A percentile compares a stretch with the other conserved stretches of the same genome.
phyloP scores from a whole-genome alignment of 1,284 basidiomycete species.

The Termitomyces sp. region DNA sequence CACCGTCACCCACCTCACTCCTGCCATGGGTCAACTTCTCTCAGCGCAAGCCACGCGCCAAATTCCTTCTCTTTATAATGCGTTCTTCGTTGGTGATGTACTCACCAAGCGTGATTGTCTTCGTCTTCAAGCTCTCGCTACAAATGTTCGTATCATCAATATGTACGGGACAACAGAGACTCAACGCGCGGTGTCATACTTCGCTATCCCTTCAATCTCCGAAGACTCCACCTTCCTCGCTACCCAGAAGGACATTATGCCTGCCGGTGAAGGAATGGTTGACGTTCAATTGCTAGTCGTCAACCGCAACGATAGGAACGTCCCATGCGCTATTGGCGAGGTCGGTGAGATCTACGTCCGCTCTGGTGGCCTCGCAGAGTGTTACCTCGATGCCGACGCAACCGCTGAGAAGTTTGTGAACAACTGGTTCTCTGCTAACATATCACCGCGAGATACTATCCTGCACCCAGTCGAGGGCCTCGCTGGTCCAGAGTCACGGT shows the following conservation, averaged over 20 bases:
- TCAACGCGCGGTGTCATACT: conserved; percentile 98
- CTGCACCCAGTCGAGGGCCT: conserved; percentile 50
- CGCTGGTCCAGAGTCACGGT: conserved; percentile 64
- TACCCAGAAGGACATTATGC: conserved; percentile 97
- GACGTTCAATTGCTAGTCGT: conserved; percentile 98
- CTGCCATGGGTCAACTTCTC: conserved; percentile 98
- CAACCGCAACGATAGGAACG: conserved; percentile 85
- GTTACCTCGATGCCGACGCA: conserved; percentile 85
- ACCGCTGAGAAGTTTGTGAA: conserved; percentile 87
- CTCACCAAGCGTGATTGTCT: conserved; percentile 98
- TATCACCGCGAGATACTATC: conserved; percentile 66
- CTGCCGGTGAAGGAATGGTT: conserved; percentile 96
- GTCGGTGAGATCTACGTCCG: conserved; percentile 99
- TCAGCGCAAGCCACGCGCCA: conserved; percentile 91
- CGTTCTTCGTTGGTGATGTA: conserved; percentile 99
- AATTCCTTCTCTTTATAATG: conserved; percentile 84
- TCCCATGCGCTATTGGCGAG: conserved; percentile 94
- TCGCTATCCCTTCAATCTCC: conserved; percentile 84
- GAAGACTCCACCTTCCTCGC: conserved; percentile 87
- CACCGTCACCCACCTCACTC: conserved; percentile 94
- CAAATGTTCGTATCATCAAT: conserved; percentile 94
- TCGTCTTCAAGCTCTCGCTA: conserved; percentile 89
- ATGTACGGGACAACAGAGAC: conserved; percentile 99
- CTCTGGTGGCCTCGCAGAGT: conserved; percentile 93
- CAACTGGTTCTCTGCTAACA: conserved; percentile 81